phyloP scores from a whole-genome alignment of 2,329 filamentous ascomycete genomes.

The Curvularia spicifera region DNA sequence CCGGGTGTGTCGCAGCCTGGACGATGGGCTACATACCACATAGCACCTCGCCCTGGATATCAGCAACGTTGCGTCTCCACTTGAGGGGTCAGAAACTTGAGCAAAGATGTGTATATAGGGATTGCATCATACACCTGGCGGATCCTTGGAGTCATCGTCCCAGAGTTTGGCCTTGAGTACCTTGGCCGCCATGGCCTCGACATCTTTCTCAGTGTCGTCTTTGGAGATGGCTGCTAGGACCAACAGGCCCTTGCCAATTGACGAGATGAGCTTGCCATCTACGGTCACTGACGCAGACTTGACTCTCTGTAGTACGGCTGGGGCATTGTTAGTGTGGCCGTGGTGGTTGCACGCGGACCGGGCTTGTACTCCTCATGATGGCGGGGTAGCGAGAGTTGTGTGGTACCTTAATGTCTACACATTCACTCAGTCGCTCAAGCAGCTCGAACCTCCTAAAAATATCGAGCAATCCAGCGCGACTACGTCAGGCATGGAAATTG shows the following conservation, averaged over 20 bases:
- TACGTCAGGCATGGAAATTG: constrained; percentile 18
- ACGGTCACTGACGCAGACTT: constrained; percentile 95
- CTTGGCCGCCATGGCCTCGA: constrained; percentile 81
- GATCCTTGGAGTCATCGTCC: constrained; percentile 76
- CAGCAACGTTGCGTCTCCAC: constrained; percentile 91
- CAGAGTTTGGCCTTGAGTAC: constrained; percentile 89
- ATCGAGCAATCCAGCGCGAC: constrained; percentile 3
- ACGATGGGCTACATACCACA: constrained; percentile 68
- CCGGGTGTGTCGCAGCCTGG: not conserved
- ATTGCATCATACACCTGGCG: constrained; percentile 57
- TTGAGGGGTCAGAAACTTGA: constrained; percentile 48
- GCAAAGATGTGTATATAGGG: not conserved
- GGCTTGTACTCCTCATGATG: constrained; percentile 32
- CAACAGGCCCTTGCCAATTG: constrained; percentile 86
- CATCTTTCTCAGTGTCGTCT: constrained; percentile 88
- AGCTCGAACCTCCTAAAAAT: constrained; percentile 1
- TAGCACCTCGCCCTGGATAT: constrained; percentile 90
- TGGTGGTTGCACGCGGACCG: constrained; percentile 9
- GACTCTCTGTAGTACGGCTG: constrained; percentile 91
- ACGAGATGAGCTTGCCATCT: constrained; percentile 86
- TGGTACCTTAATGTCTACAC: not conserved
- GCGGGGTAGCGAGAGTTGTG: constrained; percentile 17
- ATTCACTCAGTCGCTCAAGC: not conserved
- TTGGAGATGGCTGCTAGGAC: constrained; percentile 92
- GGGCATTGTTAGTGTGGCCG: constrained; percentile 28